Evolutionary conservation across 2,329 filamentous ascomycete species (phyloP).

Genomic region (Aspergillus hortae): DNA sequence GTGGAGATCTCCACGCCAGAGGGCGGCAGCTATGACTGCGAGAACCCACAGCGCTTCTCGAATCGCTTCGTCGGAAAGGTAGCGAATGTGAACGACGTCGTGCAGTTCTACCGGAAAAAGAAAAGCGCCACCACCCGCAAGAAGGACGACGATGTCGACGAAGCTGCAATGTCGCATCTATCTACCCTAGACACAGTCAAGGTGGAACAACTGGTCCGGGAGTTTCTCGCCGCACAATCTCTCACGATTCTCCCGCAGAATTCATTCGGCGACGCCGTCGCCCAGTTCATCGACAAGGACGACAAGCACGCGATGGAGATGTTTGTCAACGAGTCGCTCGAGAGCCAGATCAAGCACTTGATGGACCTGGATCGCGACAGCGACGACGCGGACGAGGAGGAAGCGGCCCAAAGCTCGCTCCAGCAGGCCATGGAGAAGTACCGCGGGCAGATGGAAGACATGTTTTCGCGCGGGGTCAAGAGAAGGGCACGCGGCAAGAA

Average conservation of each 20-base stretch:
- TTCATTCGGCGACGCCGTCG: conserved; percentile 87
- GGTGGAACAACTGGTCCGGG: conserved; percentile 81
- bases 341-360: conserved; percentile 67
- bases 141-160: conserved; percentile 58
- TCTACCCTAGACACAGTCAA: conserved; percentile 70
- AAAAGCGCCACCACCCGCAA: conserved; percentile 50
- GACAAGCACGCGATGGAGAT: conserved; percentile 88
- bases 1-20: conserved; percentile 87
- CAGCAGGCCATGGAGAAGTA: conserved; percentile 71
- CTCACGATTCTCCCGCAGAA: conserved; percentile 91
- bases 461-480: conserved; percentile 63
- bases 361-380: conserved; percentile 64
- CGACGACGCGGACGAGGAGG: conserved; percentile 66
- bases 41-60: conserved; percentile 94
- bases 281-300: conserved; percentile 89
- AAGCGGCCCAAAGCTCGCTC: conserved; percentile 65
- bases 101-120: conserved; percentile 91
- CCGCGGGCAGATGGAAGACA: conserved; percentile 65
- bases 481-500: conserved; percentile 52
- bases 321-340: conserved; percentile 70
- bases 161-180: conserved; percentile 58
- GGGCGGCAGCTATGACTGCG: conserved; percentile 80
- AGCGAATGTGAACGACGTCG: conserved; percentile 89
- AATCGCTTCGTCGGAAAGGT: conserved; percentile 88
- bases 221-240: conserved; percentile 82